Base-by-base conservation (phyloP, 805 yeast genomes). In the Clavispora fructus region DNA sequence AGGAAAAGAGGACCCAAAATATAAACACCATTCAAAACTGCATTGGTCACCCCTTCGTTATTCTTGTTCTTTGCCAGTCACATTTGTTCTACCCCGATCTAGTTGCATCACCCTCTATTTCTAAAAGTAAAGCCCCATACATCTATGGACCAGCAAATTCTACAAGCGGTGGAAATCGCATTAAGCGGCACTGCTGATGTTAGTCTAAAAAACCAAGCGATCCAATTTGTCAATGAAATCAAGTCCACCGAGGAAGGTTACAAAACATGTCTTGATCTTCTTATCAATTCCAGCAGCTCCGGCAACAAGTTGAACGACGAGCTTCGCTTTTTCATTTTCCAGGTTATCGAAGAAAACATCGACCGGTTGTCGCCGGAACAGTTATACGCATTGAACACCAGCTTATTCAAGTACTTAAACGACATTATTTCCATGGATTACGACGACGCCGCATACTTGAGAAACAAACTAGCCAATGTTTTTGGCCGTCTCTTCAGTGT, bases 111-210 rank as follows among this genome's bases (percentile, higher is more conserved):
- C 25, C 12, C 37, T 17, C 37, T 33, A 10, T 33, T 33, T 33
- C 25, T 33, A 33, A 12, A 33, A 33, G 37, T 33, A 33, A 33
- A 16, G 37, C 37, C 25, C 16, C 25, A 33, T 26, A 35, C 39
- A 23, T 23, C 29, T n/a, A 59, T 56, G 73, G 74, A 72, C 49
- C 69, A 71, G 52, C 95, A 90, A 71, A 84, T 91, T 58, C 88
- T 80, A 63, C 94, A 88, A 68, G 97, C 96, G 37, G 94, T 91
- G 41, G 83, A 80, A 51, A 80, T 89, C 51, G 96, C 96, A 7
- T 77, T 86, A 44, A 80, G 82, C 62, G 84, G 87, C 28, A 72
- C 82, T 25, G 77, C 83, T 9, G 88, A 85, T 61, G 68, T 74
- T 13, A 70, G 60, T 35, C 68, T 88, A 44, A 52, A 54, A 38